Base-by-base conservation (phyloP, 441 rosid species). In the Gossypium gossypioides region DNA sequence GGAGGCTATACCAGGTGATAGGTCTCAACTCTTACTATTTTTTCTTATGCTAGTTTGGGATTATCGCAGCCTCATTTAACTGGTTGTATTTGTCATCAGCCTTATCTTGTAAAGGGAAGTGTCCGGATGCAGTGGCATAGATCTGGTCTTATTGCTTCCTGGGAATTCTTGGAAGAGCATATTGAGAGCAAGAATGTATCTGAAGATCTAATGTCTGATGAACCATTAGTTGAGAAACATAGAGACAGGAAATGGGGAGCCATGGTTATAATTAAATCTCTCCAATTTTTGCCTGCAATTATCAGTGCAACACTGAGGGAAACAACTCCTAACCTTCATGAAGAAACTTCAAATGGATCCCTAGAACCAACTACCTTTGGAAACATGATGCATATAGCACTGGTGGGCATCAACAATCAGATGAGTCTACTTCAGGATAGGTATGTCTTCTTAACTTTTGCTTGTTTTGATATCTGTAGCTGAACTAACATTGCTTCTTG, bases 41-140 rank as follows among this genome's bases (percentile, higher is more conserved):
- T 74, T 71, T 74, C 66, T 67, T 67, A 27, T 70, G 73, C 54
- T 66, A 48, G 67, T 55, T 34, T 72, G 22, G 37, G 63, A 24
- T 10, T 58, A 37, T 54, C 22, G 34, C 66, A 71, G 57, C 80
- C 72, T 74, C 27, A 66, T 72, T 72, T 74, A 73, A 60, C 74
- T 75, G 59, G 67, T 69, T 68, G 71, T 80, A 46, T 72, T 68
- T 80, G 66, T 71, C 66, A 58, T 83, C 84, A 96, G 99, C 99
- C 97, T 69, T 96, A 93, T 78, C 96, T 93, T 73, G 87, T 90
- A 40, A 93, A 93, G 82, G 97, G 89, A 10, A 93, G 98, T 72
- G 97, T 93, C 69, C 88, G 98, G 84, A 96, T 96, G 98, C 99
- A 96, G 89, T 93, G 99, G 98, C 96, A 89, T 79, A 86, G 97